These are phyloP conservation scores for Sphenostylis stenocarpa DNA, from an alignment of 306 rosid species.

Conservation along the genomic window DNA sequence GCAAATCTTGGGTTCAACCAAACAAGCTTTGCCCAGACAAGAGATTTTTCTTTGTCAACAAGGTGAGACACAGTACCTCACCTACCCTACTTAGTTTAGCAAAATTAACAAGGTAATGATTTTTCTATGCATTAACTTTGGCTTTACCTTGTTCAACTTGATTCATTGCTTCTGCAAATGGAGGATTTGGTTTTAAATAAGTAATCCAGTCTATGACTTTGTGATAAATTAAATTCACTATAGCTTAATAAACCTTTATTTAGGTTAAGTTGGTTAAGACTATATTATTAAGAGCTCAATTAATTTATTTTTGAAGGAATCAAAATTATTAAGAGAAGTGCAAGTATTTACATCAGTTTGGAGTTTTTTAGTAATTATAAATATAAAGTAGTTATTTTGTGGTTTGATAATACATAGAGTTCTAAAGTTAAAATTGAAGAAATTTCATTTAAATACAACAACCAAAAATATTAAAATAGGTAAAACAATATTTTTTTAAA, in stretches of 20 bases:
- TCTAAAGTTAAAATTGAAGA: too few relatives aligned
- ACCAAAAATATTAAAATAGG: too few relatives aligned
- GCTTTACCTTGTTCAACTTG: background rate
- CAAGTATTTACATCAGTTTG: too few relatives aligned
- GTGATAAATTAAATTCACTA: background rate
- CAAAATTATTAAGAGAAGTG: too few relatives aligned
- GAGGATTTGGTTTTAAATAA: background rate
- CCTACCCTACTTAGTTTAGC: background rate
- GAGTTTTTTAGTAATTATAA: too few relatives aligned
- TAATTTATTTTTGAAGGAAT: too few relatives aligned
- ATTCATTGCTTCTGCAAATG: background rate
- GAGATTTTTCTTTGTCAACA: slow-evolving; percentile 44
- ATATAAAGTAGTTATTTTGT: too few relatives aligned
- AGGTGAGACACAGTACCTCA: slow-evolving; percentile 30
- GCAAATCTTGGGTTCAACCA: slow-evolving; percentile 62
- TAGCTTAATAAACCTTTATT: background rate
- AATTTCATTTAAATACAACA: too few relatives aligned
- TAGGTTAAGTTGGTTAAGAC: background rate
- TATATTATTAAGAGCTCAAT: background rate
- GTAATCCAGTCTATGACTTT: background rate
- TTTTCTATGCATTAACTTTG: background rate
- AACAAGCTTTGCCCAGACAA: background rate
- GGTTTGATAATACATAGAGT: too few relatives aligned
- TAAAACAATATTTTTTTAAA: too few relatives aligned
- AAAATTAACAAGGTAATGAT: background rate